Base-by-base conservation (phyloP, 805 yeast species). In the Tetrapisispora iriomotensis region DNA sequence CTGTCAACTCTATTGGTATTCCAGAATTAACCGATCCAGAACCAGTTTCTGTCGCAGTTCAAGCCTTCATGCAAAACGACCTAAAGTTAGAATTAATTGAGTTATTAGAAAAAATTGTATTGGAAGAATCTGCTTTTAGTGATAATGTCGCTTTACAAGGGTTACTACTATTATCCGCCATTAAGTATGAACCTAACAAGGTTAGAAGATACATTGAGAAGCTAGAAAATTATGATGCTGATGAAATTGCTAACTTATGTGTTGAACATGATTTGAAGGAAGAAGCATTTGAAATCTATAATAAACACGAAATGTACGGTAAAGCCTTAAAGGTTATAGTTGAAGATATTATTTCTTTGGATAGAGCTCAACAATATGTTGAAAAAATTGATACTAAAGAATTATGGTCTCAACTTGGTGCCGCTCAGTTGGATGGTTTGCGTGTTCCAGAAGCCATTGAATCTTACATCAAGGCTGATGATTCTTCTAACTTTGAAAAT, bases 91-190 rank as follows among this genome's bases (percentile, higher is more conserved):
- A 92, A 66, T 75, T 92, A 61, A 85, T 92, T 60, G 97, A 90
- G 67, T 74, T 92, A 48, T 72, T 92, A 53, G 98, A 92, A 65
- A 92, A 92, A 71, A 90, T 92, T 57, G 87, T 94, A 47, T 70
- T 92, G 52, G 98, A 92, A 66, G 96, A 97, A 40, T 88, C 97
- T 53, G 94, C 96, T 50, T 92, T 92, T 70, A 86, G 78, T 52
- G 97, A 90, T 51, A 92, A 92, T 61, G 82, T 94, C 50, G 88
- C 95, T 20, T 71, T 92, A 60, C 98, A 92, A 71, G 96, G 96
- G 37, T 70, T 92, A 61, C 68, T 92, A 58, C 74, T 92, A 48
- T 74, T 92, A 58, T 92, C 99, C 48, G 96, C 98, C 28, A 84
- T 92, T 60, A 87, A 86, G 65, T 95, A 94, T 38, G 97, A 90